These are phyloP conservation scores for Malassezia vespertilionis DNA, from an alignment of 1,284 basidiomycete genomes.

Conservation along the genomic window DNA sequence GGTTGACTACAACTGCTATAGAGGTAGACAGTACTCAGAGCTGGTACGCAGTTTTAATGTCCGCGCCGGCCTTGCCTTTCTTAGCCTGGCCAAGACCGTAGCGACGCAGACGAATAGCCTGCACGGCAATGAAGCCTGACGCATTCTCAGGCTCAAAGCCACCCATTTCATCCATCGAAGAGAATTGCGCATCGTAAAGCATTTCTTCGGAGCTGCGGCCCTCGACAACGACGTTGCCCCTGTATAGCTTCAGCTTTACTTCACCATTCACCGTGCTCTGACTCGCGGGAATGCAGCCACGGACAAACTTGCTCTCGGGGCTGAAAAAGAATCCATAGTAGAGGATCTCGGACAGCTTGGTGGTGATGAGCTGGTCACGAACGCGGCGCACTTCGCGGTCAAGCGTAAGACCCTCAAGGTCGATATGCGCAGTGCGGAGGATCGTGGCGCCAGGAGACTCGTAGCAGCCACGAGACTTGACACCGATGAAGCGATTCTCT, in stretches of 20 bases:
- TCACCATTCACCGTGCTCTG: slow-evolving; percentile 92
- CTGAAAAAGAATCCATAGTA: slow-evolving; percentile 95
- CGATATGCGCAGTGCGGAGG: slow-evolving; percentile 86
- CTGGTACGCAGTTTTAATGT: slow-evolving; percentile 35
- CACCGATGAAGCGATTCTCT: slow-evolving; percentile 97
- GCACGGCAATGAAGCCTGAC: slow-evolving; percentile 43
- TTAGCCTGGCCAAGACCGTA: slow-evolving; percentile 35
- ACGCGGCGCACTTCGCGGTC: slow-evolving; percentile 92
- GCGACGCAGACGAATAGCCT: slow-evolving; percentile 42
- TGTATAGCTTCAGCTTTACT: slow-evolving; percentile 82
- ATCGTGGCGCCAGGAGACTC: slow-evolving; percentile 94
- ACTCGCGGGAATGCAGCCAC: slow-evolving; percentile 66
- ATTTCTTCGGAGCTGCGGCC: slow-evolving; percentile 81
- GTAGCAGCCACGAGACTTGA: slow-evolving; percentile 97
- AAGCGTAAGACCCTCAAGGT: slow-evolving; percentile 90
- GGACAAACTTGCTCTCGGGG: slow-evolving; percentile 79
- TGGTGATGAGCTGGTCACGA: slow-evolving; percentile 86
- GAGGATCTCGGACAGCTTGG: slow-evolving; percentile 76
- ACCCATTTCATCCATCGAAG: slow-evolving; percentile 98
- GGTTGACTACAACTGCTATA: not conserved
- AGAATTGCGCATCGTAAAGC: slow-evolving; percentile 84
- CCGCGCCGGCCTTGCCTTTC: slow-evolving; percentile 34
- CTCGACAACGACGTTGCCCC: slow-evolving; percentile 89
- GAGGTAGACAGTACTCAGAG: slow-evolving; percentile 4
- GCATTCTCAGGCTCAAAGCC: slow-evolving; percentile 62